Base-by-base conservation (phyloP, 2,329 filamentous ascomycete genomes). In the Chaetomiaceae sp. region DNA sequence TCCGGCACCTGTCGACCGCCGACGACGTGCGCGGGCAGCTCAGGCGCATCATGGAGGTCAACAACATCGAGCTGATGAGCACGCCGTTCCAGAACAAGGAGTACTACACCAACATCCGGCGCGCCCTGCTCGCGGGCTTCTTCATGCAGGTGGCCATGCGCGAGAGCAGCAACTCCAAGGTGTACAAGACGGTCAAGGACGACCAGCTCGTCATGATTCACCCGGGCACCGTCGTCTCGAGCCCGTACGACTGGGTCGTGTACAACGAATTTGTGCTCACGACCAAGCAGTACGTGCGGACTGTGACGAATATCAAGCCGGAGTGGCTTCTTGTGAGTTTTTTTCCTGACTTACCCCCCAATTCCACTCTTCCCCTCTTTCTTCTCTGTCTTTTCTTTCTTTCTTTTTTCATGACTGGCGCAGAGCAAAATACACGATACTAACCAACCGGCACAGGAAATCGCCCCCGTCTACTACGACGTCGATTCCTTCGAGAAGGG, bases 141-240 rank as follows among this genome's bases (percentile, higher is more conserved):
- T 99, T 99, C 78, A 99, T 99, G 93, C 93, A 99, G 68, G 89
- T 97, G 19, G 95, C 93, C 53, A 96, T 95, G 82, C 89, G 87
- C 66, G 90, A 97, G 65, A 82, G 81, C 45, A 85, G 81, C 25
- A 63, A 60, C 56, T 87, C 88, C 65, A 97, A 97, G 77, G 82
- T 88, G 37, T 99, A 99, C 72, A 83, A 85, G 57, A 99, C 93
- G 1, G 86, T 99, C 67, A 99, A 97, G 75, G 95, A 99, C 65
- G 87, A 96, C 63, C 92, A 97, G 72, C 86, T 82, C 41, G 93
- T 99, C 40, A 77, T 96, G 61, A 79, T 99, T 54, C 93, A 99
- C 71, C 93, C 93, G 2, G 93, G 88, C 58, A 96, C 91, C 0
- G 91, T 96, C 27, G 77, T 99, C 19, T 81, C 83, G 44, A 85